phyloP scores from a whole-genome alignment of 1,139 yeast species.

The Blastobotrys arbuscula region DNA sequence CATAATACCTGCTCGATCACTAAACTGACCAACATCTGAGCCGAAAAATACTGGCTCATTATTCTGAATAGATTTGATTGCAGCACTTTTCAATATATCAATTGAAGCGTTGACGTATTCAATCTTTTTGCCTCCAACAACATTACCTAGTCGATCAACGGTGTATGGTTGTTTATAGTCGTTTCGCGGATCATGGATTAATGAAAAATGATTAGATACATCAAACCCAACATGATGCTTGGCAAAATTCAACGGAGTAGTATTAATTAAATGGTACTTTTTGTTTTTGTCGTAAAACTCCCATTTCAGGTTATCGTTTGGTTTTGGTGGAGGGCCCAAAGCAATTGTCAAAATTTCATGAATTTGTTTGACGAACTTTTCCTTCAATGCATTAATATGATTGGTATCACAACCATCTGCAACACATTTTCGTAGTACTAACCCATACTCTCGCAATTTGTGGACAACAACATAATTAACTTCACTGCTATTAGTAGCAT shows the following conservation, averaged over 20 bases:
- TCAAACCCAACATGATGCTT: conserved; percentile 42
- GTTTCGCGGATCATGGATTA: conserved; percentile 63
- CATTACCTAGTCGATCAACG: conserved; percentile 56
- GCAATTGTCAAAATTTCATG: conserved; percentile 51
- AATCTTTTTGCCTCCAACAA: conserved; percentile 55
- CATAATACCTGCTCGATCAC: conserved; percentile 48
- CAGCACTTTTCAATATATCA: conserved; percentile 46
- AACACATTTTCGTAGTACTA: conserved; percentile 44
- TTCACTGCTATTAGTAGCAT: conserved; percentile 44
- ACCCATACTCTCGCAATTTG: conserved; percentile 56
- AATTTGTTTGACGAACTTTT: conserved; percentile 47
- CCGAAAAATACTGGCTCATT: conserved; percentile 67
- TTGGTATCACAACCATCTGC: conserved; percentile 25
- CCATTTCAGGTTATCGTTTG: conserved; percentile 51
- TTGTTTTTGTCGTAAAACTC: conserved; percentile 56
- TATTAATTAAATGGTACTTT: conserved; percentile 41
- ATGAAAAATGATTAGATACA: conserved; percentile 47
- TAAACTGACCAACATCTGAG: conserved; percentile 60
- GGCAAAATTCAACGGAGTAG: conserved; percentile 53
- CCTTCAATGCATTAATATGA: conserved; percentile 38
- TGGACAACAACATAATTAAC: conserved; percentile 50
- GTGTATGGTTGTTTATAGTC: conserved; percentile 48
- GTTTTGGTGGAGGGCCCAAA: conserved; percentile 59
- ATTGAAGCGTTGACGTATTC: conserved; percentile 57
- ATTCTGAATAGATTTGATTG: conserved; percentile 52